A percentile compares a stretch with the other conserved stretches of the same genome.
phyloP scores from a whole-genome alignment of 2,329 filamentous ascomycete species.

The Penicillium sp. region DNA sequence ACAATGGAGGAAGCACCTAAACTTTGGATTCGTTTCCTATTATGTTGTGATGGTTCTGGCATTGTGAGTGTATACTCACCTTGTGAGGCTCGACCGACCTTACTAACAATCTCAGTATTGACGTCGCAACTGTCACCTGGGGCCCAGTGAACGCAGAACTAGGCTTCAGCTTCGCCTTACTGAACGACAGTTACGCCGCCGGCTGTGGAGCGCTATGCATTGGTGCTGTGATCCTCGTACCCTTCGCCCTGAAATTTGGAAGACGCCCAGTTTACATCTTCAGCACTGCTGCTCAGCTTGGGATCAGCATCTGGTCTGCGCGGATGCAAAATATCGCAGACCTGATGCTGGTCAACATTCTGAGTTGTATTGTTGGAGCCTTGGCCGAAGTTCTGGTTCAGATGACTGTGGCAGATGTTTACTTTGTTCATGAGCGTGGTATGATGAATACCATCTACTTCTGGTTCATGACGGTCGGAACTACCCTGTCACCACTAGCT shows the following conservation, averaged over 20 bases:
- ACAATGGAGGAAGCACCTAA: conserved; percentile 24
- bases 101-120: conserved; percentile 19
- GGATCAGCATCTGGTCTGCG: conserved; percentile 44
- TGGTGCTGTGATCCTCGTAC: conserved; percentile 45
- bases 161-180: conserved; percentile 38
- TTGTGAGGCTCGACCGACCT: background rate
- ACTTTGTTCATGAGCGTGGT: conserved; percentile 50
- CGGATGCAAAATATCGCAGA: conserved; percentile 44
- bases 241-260: conserved; percentile 49
- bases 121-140: conserved; percentile 45
- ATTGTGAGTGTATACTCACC: conserved; percentile 14
- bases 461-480: conserved; percentile 28
- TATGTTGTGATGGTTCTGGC: conserved; percentile 30
- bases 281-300: conserved; percentile 41
- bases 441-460: conserved; percentile 50
- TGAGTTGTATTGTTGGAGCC: conserved; percentile 47
- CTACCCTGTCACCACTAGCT: conserved; percentile 38
- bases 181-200: conserved; percentile 49
- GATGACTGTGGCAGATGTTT: conserved; percentile 50
- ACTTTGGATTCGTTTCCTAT: conserved; percentile 27
- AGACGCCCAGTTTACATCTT: conserved; percentile 48
- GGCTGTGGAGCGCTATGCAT: conserved; percentile 44
- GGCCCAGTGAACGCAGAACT: conserved; percentile 44
- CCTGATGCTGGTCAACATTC: conserved; percentile 44
- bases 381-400: conserved; percentile 47